Evolutionary conservation across 2,329 filamentous ascomycete genomes (phyloP), one percentile per base, ranked within the genome.

Genomic region (Sarocladium brachiariae): DNA sequence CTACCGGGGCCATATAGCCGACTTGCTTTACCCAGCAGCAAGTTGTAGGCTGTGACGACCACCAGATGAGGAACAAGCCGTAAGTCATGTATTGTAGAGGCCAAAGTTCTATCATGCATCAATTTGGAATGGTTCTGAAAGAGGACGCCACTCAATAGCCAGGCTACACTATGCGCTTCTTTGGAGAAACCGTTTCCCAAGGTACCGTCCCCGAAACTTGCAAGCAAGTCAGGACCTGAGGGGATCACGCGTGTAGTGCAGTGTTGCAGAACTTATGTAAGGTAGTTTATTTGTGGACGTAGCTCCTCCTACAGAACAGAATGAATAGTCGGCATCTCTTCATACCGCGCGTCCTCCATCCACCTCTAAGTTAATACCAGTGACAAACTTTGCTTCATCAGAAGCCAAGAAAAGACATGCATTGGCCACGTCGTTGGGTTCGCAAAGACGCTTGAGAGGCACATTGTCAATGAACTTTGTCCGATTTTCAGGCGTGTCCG

Each of bases 311-410:
- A 7, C 13, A 13, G 7, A 31, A 13, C 13, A 31, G 27, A 31
- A 13, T 13, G 27, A 31, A 7, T 13, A 13, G 13, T 31, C 27
- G 8, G 7, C 8, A 31, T n/a, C n/a, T n/a, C n/a, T 31, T 31
- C 27, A 31, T 13, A 31, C 27, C 13, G 8, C 27, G 27, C 27
- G 27, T 25, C 53, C 53, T 10, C 53, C 53, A 21, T 55, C 52
- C 14, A 53, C 53, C 13, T 53, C 41, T 23, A 55, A 37, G 35
- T 50, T 53, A 7, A 55, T 49, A 14, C 51, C 51, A 3, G 51
- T 53, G 19, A 53, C 30, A 19, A 55, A 53, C 7, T n/a, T 23
- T 7, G 35, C 49, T 16, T 50, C 38, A 4, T 51, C 49, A 21
- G 33, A 31, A 19, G 43, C 47, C 18, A 55, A 46, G 30, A 31